Conservation (phyloP, 2,329 filamentous ascomycete species). For the Fusarium paranaense region DNA sequence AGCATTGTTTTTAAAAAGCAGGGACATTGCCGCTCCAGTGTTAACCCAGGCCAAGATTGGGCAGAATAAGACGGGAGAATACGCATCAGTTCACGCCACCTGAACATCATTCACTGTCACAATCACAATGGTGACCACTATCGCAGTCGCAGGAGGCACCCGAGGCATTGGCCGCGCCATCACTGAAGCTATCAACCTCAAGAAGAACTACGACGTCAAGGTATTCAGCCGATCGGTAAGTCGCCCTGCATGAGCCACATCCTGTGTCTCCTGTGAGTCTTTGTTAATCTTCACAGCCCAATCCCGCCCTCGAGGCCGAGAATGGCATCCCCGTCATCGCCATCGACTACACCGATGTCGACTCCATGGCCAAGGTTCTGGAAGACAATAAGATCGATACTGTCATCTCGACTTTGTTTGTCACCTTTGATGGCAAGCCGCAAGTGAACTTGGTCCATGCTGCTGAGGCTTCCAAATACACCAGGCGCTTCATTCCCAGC, state of each 20-base stretch:
- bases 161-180: not conserved
- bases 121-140: not conserved
- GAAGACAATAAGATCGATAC: not conserved
- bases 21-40: not conserved
- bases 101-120: not conserved
- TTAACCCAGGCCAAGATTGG: not conserved
- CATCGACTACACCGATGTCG: not conserved
- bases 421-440: not conserved
- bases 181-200: not conserved
- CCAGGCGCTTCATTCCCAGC: not conserved
- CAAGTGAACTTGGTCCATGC: not conserved
- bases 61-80: not conserved
- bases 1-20: not conserved
- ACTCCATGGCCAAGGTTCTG: not conserved
- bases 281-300: not conserved
- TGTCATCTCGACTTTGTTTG: not conserved
- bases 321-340: not conserved
- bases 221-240: not conserved
- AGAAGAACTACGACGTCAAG: not conserved
- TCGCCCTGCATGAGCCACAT: accelerated
- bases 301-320: not conserved
- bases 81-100: not conserved
- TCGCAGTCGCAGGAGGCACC: not conserved
- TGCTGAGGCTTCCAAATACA: not conserved
- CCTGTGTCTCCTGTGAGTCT: not conserved